phyloP scores from a whole-genome alignment of 1,139 yeast species.

The Spathaspora jeffriesii region DNA sequence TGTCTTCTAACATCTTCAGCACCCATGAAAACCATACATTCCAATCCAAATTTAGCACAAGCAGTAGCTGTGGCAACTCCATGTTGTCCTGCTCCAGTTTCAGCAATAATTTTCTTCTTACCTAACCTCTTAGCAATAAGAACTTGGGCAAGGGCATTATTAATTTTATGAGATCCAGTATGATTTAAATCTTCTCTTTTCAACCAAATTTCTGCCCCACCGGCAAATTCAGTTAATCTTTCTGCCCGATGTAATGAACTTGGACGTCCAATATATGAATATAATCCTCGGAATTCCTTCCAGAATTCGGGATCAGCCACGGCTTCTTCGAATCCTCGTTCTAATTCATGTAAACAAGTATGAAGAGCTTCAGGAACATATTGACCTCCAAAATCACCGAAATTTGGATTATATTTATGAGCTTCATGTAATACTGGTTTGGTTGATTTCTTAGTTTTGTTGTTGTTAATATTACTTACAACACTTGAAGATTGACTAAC shows the following conservation, averaged over 20 bases:
- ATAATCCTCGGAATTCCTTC: conserved; percentile 85
- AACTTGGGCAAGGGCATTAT: conserved; percentile 95
- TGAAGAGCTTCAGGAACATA: conserved; percentile 97
- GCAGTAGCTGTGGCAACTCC: conserved; percentile 99
- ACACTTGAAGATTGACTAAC: conserved; percentile 31
- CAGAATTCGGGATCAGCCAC: conserved; percentile 88
- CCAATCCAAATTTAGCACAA: conserved; percentile 95
- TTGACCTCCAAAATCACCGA: conserved; percentile 98
- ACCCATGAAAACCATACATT: conserved; percentile 98
- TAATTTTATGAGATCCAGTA: conserved; percentile 97
- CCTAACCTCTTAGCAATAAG: conserved; percentile 91
- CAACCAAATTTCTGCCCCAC: conserved; percentile 98
- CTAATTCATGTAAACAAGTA: conserved; percentile 87
- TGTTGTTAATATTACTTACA: conserved; percentile 16
- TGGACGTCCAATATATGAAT: conserved; percentile 93
- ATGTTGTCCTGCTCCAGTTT: conserved; percentile 99
- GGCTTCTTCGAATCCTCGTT: conserved; percentile 83
- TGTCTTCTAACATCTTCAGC: conserved; percentile 99
- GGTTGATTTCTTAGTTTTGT: conserved; percentile 8
- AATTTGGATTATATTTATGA: conserved; percentile 66
- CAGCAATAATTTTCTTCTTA: conserved; percentile 89
- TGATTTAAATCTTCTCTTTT: conserved; percentile 98
- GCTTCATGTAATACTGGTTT: conserved; percentile 52
- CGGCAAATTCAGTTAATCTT: conserved; percentile 83
- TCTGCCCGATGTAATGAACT: conserved; percentile 91